Conservation (phyloP, 1,284 basidiomycete genomes). For the Grifola frondosa region DNA sequence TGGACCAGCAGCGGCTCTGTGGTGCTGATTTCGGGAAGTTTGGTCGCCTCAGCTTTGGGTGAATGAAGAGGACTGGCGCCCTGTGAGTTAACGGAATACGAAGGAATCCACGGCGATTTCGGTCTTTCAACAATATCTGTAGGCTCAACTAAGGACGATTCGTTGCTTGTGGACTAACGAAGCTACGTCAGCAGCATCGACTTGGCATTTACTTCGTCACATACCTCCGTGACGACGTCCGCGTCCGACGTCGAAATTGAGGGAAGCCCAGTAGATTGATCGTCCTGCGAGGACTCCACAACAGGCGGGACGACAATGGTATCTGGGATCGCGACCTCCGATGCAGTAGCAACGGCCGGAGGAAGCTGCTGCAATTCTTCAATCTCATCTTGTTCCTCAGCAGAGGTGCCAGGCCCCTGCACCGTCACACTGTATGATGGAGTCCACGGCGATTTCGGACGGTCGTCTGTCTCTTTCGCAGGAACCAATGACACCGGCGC, state of each 20-base stretch:
- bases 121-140: constrained; percentile 6
- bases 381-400: constrained; percentile 27
- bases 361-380: constrained; percentile 26
- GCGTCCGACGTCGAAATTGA: too few species aligned
- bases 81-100: constrained; percentile 36
- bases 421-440: constrained; percentile 42
- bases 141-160: constrained; percentile 2
- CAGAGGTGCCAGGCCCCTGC: constrained; percentile 33
- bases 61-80: constrained; percentile 25
- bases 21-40: constrained; percentile 5
- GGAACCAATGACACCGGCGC: background rate
- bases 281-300: too few species aligned
- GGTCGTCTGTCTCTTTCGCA: constrained; percentile 15
- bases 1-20: background rate
- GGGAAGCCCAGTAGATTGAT: too few species aligned
- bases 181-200: background rate
- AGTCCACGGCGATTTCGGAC: constrained; percentile 43
- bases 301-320: constrained; percentile 1
- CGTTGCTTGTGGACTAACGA: background rate
- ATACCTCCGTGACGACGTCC: too few species aligned
- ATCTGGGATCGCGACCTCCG: constrained; percentile 12
- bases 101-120: constrained; percentile 34
- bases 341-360: constrained; percentile 7
- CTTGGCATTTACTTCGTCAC: too few species aligned
- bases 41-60: constrained; percentile 11